phyloP scores from a whole-genome alignment of 2,329 filamentous ascomycete genomes.

The Penicillium olsonii region DNA sequence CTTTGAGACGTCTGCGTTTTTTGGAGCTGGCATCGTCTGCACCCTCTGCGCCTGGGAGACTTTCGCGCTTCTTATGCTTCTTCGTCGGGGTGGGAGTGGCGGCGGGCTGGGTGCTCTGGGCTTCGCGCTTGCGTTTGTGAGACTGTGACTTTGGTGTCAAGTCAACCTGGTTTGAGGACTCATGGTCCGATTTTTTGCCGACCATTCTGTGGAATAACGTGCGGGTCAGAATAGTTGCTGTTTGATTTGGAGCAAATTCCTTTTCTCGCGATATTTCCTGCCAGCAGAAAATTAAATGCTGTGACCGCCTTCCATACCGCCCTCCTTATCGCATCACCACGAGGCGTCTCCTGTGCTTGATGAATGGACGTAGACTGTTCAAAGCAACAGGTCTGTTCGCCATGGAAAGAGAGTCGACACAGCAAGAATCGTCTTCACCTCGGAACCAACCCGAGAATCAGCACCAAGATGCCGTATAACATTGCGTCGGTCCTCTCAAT shows the following conservation, averaged over 20 bases:
- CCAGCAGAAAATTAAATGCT: constrained; percentile 20
- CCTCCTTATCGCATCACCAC: constrained; percentile 10
- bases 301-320: constrained; percentile 4
- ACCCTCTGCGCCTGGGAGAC: constrained; percentile 15
- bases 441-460: constrained; percentile 18
- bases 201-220: constrained; percentile 42
- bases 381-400: constrained; percentile 11
- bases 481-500: constrained; percentile 59
- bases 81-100: constrained; percentile 39
- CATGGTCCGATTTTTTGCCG: constrained; percentile 49
- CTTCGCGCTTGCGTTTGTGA: constrained; percentile 38
- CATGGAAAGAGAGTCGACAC: constrained; percentile 22
- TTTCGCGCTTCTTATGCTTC: constrained; percentile 36
- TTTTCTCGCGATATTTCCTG: constrained; percentile 22
- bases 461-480: constrained; percentile 64
- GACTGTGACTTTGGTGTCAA: constrained; percentile 25
- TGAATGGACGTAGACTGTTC: constrained; percentile 1
- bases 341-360: background rate
- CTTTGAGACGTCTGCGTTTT: constrained; percentile 26
- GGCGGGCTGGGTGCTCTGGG: constrained; percentile 25
- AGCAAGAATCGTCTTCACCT: constrained; percentile 4
- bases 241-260: constrained; percentile 10
- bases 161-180: constrained; percentile 38
- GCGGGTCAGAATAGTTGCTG: constrained; percentile 10
- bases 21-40: constrained; percentile 35